A percentile compares a stretch with the other conserved stretches of the same genome.
These are phyloP conservation scores for Marasmius sp. DNA, from an alignment of 1,284 basidiomycete genomes.

Conservation along the genomic window DNA sequence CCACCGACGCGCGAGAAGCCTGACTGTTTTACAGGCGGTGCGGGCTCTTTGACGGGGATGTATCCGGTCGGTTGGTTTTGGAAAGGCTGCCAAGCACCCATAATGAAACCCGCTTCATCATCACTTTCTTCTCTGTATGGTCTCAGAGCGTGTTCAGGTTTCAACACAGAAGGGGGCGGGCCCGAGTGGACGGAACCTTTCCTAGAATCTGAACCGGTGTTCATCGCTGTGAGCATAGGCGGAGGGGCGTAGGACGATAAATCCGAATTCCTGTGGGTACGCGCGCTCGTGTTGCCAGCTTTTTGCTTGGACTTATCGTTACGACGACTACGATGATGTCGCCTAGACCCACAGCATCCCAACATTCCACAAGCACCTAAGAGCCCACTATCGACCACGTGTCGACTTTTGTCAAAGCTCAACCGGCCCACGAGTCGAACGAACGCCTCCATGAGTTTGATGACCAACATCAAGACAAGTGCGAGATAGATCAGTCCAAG, in stretches of 20 bases:
- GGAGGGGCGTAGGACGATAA: conserved; percentile 48
- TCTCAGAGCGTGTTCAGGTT: conserved; percentile 73
- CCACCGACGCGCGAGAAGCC: conserved; percentile 81
- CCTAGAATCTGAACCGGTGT: conserved; percentile 24
- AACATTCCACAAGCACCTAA: conserved; percentile 78
- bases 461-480: conserved; percentile 76
- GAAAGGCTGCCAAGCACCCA: conserved; percentile 82
- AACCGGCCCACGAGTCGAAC: conserved; percentile 80
- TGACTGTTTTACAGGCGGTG: conserved; percentile 33
- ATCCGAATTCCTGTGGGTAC: conserved; percentile 29
- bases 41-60: conserved; percentile 37
- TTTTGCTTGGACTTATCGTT: conserved; percentile 14
- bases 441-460: conserved; percentile 83
- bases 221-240: conserved; percentile 30
- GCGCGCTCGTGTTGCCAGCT: conserved; percentile 12
- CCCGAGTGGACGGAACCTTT: conserved; percentile 54
- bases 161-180: conserved; percentile 73
- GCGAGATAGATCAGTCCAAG: conserved; percentile 84
- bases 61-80: conserved; percentile 44
- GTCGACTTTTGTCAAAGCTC: conserved; percentile 83
- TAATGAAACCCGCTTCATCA: conserved; percentile 78
- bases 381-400: conserved; percentile 80
- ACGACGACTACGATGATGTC: conserved; percentile 37
- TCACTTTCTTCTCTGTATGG: conserved; percentile 79
- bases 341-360: conserved; percentile 69